Conservation (phyloP, 768 basidiomycete species). For the Amanita jacksonii region DNA sequence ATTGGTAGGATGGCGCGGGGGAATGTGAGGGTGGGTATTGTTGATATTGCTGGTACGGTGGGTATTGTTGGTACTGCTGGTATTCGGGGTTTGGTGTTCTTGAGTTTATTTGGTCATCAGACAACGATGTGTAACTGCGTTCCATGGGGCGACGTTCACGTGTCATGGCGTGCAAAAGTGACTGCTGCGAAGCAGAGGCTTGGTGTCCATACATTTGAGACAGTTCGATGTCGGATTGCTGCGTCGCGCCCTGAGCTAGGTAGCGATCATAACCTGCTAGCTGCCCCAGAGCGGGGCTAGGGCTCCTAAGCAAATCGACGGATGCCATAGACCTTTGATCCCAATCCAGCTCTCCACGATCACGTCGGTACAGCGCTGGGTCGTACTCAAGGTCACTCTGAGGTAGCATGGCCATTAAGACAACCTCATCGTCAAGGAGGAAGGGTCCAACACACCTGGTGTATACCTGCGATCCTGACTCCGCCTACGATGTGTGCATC, state of each 20-base stretch:
- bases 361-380: slow-evolving; percentile 66
- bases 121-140: slow-evolving; percentile 27
- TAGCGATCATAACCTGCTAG: slow-evolving; percentile 48
- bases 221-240: slow-evolving; percentile 40
- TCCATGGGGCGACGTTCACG: slow-evolving; percentile 45
- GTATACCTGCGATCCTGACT: slow-evolving; percentile 74
- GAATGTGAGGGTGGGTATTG: slow-evolving; percentile 2
- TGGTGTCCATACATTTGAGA: slow-evolving; percentile 33
- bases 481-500: slow-evolving; percentile 70
- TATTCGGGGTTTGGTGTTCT: slow-evolving; percentile 12
- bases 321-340: slow-evolving; percentile 71
- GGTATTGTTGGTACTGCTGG: slow-evolving; percentile 10
- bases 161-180: slow-evolving; percentile 32
- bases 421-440: background rate
- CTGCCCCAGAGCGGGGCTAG: slow-evolving; percentile 19
- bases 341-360: slow-evolving; percentile 84
- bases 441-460: slow-evolving; percentile 39
- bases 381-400: slow-evolving; percentile 75
- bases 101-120: slow-evolving; percentile 10
- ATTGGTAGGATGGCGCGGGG: slow-evolving; percentile 12
- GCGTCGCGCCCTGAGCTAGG: slow-evolving; percentile 36
- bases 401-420: slow-evolving; percentile 2
- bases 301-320: slow-evolving; percentile 41
- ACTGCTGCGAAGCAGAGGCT: slow-evolving; percentile 28
- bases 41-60: slow-evolving; percentile 12